Base-by-base conservation (phyloP, 2,329 filamentous ascomycete species). In the Alternaria incomplexa region DNA sequence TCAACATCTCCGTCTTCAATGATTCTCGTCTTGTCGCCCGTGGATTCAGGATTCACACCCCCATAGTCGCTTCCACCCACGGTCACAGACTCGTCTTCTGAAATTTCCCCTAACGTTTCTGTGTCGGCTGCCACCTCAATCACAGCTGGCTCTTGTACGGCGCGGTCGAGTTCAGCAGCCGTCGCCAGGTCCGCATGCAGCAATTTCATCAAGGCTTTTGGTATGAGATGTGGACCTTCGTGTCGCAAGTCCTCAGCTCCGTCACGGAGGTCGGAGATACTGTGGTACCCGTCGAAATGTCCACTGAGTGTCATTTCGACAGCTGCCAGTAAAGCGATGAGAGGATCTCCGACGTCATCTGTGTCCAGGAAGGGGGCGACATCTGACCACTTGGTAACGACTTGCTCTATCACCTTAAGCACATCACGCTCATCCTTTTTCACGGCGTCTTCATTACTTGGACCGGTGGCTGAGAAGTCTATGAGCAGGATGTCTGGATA, bases 401-500 rank as follows among this genome's bases (percentile, higher is more conserved):
- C 11, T 20, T 59, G 28, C 11, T 58, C 28, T n/a, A 68, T 44
- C 1, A 70, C 17, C 26, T 9, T 9, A 11, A 67, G 22, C 32
- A 68, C 13, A 2, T 7, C 25, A n/a, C 36, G 17, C 3, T 61
- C 48, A 36, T 69, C 68, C 11, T 28, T 12, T 6, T 32, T 40
- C 3, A n/a, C 36, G 15, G 32, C 45, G 17, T 26, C 28, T 20
- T 46, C 50, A 3, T 25, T 47, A 4, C 28, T n/a, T 25, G 20
- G 12, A 5, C n/a, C n/a, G 1, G 40, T 50, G 2, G 22, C 13
- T n/a, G 26, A 25, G 20, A 68, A 69, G 10, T 56, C 57, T 6
- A 62, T 56, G 8, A 70, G 52, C 17, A 48, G 56, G 0, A 68
- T 44, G 54, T 69, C 60, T 4, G 66, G 67, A 36, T 65, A 72